Evolutionary conservation across 768 basidiomycete genomes (phyloP), one percentile per base, ranked within the genome.

Genomic region (Leccinum olivaceopallidum): DNA sequence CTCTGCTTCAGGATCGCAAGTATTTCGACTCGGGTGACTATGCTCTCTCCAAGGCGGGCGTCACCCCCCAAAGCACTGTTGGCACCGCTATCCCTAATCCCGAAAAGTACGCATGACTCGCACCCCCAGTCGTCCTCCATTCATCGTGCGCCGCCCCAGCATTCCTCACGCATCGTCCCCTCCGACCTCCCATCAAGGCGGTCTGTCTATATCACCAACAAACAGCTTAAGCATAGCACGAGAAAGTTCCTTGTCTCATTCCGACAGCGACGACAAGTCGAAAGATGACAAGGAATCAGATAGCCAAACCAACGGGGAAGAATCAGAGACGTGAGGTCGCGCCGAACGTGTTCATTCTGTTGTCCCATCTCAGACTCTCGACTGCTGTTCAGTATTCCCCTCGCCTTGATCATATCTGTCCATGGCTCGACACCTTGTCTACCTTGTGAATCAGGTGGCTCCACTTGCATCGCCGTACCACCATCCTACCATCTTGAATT

Each of bases 1-100:
- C 16, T 57, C 59, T 63, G n/a, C 51, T 24, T 39, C 67, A 98
- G 95, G 96, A 99, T 72, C 92, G 97, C 70, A 98, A 98, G 77
- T 99, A 94, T 79, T 99, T 99, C 75, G 97, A 98, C 78, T 98
- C 96, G 58, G 97, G 97, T 60, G 97, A 99, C 75, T 98, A 98
- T 71, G 95, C 95, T 32, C 81, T 99, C 65, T 94, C 94, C 55
- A 98, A 98, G 76, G 97, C 97, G 3, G 91, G 97, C 28, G 88
- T 90, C 52, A 82, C 89, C n/a, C 88, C 92, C 53, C 92, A 93
- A 74, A 91, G 83, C 64, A 82, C 86, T 3, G 94, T 98, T 58
- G 97, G 97, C 30, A 98, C 95, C 9, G 92, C 94, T 37, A 98
- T 98, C 65, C 96, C 97, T n/a, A 95, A 92, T 75, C 95, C 97